phyloP scores from a whole-genome alignment of 345 rosid species.

The Citrus mangshanensis region DNA sequence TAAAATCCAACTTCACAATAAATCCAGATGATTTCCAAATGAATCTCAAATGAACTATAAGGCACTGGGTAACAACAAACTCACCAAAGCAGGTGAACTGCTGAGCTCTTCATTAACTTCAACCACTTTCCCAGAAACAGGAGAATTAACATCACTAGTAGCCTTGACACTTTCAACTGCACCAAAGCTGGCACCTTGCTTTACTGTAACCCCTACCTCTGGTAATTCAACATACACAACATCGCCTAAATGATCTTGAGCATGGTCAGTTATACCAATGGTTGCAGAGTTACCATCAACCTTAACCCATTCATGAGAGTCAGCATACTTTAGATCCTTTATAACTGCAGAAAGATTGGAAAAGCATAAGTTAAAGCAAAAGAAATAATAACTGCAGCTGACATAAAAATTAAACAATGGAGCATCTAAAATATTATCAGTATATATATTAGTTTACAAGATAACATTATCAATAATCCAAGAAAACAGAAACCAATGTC shows the following conservation, averaged over 20 bases:
- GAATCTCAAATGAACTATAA: background rate
- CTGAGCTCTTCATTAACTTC: conserved; percentile 68
- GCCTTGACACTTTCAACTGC: conserved; percentile 99
- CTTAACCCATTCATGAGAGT: conserved; percentile 93
- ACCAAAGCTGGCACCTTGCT: conserved; percentile 77
- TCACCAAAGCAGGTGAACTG: conserved; percentile 73
- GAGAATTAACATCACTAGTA: conserved; percentile 88
- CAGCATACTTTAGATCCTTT: conserved; percentile 84
- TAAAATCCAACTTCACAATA: background rate
- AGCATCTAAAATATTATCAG: background rate
- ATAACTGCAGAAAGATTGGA: conserved; percentile 41
- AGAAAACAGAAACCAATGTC: background rate
- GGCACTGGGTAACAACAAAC: conserved; percentile 24
- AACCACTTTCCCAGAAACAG: conserved; percentile 81
- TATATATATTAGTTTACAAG: background rate
- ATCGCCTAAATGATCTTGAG: conserved; percentile 96
- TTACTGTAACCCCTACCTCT: conserved; percentile 60
- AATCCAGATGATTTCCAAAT: background rate
- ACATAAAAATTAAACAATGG: background rate
- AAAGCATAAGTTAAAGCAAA: background rate
- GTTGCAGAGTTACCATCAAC: conserved; percentile 72
- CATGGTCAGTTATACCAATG: conserved; percentile 93
- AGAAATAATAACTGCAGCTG: background rate
- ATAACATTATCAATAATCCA: background rate
- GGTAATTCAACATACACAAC: conserved; percentile 94